Conservation (phyloP, 306 rosid genomes). For the Notholithocarpus densiflorus region DNA sequence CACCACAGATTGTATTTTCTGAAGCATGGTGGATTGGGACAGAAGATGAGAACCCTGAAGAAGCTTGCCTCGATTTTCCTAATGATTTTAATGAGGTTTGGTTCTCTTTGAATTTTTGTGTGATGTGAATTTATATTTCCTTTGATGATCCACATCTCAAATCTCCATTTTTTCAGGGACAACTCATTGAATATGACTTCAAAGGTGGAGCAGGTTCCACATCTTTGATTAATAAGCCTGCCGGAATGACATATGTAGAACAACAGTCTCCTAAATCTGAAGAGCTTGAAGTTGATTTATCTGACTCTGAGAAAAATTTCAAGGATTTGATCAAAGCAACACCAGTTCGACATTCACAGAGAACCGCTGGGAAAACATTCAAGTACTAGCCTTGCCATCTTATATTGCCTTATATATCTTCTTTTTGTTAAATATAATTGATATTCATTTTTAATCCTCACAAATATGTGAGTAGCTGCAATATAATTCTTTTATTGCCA, state of each 20-base stretch:
- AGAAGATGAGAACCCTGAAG: slow-evolving; percentile 79
- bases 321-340: slow-evolving; percentile 39
- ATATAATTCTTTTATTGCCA: neutral
- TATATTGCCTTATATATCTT: slow-evolving; percentile 16
- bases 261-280: slow-evolving; percentile 39
- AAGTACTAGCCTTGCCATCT: slow-evolving; percentile 52
- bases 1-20: slow-evolving; percentile 70
- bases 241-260: slow-evolving; percentile 29
- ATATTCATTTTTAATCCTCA: too few relatives aligned
- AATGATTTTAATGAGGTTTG: slow-evolving; percentile 59
- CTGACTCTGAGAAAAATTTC: slow-evolving; percentile 42
- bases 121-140: slow-evolving; percentile 6
- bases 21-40: slow-evolving; percentile 97
- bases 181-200: slow-evolving; percentile 54
- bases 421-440: neutral
- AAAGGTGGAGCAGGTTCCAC: slow-evolving; percentile 75
- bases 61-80: slow-evolving; percentile 73
- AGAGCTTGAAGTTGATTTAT: slow-evolving; percentile 42
- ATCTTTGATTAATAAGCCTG: slow-evolving; percentile 45
- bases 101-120: slow-evolving; percentile 7
- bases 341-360: slow-evolving; percentile 68
- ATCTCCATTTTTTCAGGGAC: slow-evolving; percentile 50
- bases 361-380: slow-evolving; percentile 59
- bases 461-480: neutral
- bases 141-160: slow-evolving; percentile 7